Conservation (phyloP, 108 stramenopile species). For the Conticribra guillardii region DNA sequence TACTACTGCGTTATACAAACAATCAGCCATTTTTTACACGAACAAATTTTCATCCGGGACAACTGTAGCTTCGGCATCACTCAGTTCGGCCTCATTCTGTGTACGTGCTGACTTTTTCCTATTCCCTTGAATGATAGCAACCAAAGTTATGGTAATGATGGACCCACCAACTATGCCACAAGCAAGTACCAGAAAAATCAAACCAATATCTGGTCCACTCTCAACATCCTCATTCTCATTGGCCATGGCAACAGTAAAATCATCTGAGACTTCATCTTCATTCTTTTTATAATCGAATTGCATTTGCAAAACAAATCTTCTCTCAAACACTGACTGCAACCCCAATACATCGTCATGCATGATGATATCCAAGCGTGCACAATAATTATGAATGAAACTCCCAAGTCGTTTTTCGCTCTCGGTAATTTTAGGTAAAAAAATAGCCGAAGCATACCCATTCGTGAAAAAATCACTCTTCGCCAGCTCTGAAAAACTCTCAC, state of each 20-base stretch:
- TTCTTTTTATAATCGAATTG: background rate
- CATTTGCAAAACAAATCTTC: background rate
- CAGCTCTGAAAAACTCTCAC: background rate
- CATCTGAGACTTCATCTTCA: background rate
- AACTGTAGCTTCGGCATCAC: no score
- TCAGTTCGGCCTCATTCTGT: no score
- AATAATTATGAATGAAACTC: slow-evolving; percentile 2
- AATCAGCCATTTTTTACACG: no score
- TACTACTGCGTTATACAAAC: no score
- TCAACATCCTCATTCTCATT: background rate
- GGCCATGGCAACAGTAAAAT: background rate
- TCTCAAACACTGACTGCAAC: background rate
- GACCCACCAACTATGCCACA: background rate
- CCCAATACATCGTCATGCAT: background rate
- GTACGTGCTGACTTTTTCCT: background rate
- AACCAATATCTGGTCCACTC: background rate
- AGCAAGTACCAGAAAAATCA: background rate
- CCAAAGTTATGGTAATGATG: background rate
- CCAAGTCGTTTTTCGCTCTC: background rate
- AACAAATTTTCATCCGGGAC: no score
- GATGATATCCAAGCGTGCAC: slow-evolving; percentile 9
- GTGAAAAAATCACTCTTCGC: background rate
- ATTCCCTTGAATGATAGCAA: background rate
- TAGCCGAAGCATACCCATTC: slow-evolving; percentile 4
- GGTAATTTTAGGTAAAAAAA: slow-evolving; percentile 2